Conservation (phyloP, 1,139 yeast species). For the Hemisphaericaspora xylanilytica region DNA sequence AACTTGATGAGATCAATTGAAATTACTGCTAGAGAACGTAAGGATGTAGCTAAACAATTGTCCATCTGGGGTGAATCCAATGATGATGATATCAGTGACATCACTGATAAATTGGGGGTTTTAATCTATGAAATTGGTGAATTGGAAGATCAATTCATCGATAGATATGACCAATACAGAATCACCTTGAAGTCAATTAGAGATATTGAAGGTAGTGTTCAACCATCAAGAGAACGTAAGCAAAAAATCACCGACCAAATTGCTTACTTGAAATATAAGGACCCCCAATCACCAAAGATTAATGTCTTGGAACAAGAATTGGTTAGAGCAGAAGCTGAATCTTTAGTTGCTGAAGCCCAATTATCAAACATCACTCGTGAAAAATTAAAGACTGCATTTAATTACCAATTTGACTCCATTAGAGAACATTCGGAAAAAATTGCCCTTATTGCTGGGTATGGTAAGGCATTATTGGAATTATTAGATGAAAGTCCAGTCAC, state of each 20-base stretch:
- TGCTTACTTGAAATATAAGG: conserved; percentile 79
- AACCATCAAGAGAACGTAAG: conserved; percentile 84
- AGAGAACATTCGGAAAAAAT: conserved; percentile 83
- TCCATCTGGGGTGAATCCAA: conserved; percentile 84
- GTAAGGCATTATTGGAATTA: conserved; percentile 79
- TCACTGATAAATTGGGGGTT: conserved; percentile 84
- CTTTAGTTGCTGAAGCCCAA: conserved; percentile 88
- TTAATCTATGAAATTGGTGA: conserved; percentile 80
- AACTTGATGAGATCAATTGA: conserved; percentile 78
- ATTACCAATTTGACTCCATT: conserved; percentile 78
- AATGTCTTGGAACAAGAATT: conserved; percentile 81
- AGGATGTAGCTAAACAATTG: conserved; percentile 80
- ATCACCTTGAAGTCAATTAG: conserved; percentile 76
- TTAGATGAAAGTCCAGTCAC: conserved; percentile 84
- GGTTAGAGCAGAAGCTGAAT: conserved; percentile 89
- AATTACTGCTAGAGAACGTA: conserved; percentile 73
- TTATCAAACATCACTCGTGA: conserved; percentile 84
- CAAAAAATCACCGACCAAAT: conserved; percentile 82
- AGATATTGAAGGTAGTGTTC: conserved; percentile 84
- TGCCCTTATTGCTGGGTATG: conserved; percentile 85
- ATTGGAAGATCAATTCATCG: conserved; percentile 83
- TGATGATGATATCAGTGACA: conserved; percentile 81
- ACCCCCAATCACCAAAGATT: conserved; percentile 80
- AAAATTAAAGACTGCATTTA: conserved; percentile 79
- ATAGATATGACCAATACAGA: conserved; percentile 83